phyloP scores from a whole-genome alignment of 768 basidiomycete species.

The Termitomyces heimii region DNA sequence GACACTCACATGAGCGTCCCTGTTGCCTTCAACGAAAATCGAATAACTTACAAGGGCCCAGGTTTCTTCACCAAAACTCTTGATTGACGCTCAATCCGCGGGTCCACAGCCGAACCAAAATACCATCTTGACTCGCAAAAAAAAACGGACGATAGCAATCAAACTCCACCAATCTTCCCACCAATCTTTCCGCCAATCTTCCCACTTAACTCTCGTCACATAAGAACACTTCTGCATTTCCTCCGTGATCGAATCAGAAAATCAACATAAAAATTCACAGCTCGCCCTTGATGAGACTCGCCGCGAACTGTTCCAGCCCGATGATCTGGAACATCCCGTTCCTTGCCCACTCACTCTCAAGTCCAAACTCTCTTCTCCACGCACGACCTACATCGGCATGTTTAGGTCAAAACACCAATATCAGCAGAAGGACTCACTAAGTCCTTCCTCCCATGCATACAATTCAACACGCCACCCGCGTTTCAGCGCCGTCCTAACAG shows the following conservation, averaged over 20 bases:
- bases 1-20: background rate
- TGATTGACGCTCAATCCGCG: background rate
- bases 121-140: background rate
- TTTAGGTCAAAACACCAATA: background rate
- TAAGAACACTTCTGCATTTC: background rate
- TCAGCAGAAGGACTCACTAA: conserved; percentile 42
- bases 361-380: conserved; percentile 60
- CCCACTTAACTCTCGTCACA: background rate
- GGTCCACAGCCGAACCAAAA: background rate
- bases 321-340: conserved; percentile 44
- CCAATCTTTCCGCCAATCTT: too few species aligned
- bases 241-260: background rate
- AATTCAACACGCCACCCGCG: conserved; percentile 94
- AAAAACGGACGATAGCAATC: background rate
- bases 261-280: background rate
- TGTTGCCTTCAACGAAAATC: too few species aligned
- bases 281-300: conserved; percentile 42
- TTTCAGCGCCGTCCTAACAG: conserved; percentile 78
- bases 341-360: conserved; percentile 34
- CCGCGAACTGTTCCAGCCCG: conserved; percentile 58
- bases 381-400: conserved; percentile 29
- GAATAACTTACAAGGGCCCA: background rate
- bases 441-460: conserved; percentile 84
- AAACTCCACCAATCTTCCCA: too few species aligned
- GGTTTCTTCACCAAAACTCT: background rate